A percentile compares a stretch with the other conserved stretches of the same genome.
Conservation (phyloP, 2,329 filamentous ascomycete genomes). For the Clonostachys rosea region DNA sequence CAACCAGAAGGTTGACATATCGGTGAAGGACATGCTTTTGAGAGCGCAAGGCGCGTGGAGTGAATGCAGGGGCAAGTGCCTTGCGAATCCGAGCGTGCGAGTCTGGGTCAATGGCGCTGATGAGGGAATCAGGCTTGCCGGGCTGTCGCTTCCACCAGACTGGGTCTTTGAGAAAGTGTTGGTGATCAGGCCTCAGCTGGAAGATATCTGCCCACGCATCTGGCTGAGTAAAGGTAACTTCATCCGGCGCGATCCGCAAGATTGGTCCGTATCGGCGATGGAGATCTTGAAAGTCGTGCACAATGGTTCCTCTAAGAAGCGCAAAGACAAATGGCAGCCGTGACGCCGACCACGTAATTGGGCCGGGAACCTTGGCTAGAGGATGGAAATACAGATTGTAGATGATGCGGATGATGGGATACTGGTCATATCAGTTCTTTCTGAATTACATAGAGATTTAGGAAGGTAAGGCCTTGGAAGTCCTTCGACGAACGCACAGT, state of each 20-base stretch:
- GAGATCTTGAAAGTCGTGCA: conserved; percentile 13
- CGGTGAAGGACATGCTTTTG: conserved; percentile 1
- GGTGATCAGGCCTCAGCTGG: conserved; percentile 12
- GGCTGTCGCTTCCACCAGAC: conserved; percentile 30
- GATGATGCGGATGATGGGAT: no score
- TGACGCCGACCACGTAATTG: not conserved
- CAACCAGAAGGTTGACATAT: conserved; percentile 12
- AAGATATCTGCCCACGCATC: conserved; percentile 26
- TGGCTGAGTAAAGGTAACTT: conserved; percentile 13
- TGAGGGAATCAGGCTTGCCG: conserved; percentile 19
- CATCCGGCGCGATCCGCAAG: conserved; percentile 16
- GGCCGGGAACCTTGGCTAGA: not conserved
- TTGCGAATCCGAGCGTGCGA: not conserved
- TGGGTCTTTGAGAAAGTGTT: not conserved
- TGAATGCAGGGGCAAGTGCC: not conserved
- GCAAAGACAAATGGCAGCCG: not conserved
- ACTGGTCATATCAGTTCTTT: no score
- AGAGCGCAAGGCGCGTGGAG: not conserved
- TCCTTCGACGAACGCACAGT: no score
- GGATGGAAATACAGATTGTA: not conserved
- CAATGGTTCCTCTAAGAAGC: not conserved
- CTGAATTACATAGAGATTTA: no score
- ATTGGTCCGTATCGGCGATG: conserved; percentile 32
- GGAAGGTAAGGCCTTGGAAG: no score
- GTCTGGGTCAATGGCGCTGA: not conserved